phyloP scores from a whole-genome alignment of 2,329 filamentous ascomycete species.

The Hypoxylon sp. region DNA sequence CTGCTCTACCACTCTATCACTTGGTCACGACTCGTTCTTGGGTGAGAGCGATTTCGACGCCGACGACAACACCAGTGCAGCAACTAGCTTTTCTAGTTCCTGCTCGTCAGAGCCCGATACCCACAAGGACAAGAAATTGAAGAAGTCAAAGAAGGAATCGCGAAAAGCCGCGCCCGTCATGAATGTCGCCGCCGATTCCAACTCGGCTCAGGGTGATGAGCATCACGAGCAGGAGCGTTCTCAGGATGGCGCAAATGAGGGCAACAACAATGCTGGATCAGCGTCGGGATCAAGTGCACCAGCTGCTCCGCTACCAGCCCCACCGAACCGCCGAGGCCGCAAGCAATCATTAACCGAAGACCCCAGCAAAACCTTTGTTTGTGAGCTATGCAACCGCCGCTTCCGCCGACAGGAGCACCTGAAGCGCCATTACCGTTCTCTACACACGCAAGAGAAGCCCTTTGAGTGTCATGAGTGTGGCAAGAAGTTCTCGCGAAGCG shows the following conservation, averaged over 20 bases:
- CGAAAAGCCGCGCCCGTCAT: slow-evolving; percentile 59
- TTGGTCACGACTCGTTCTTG: slow-evolving; percentile 83
- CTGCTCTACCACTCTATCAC: slow-evolving; percentile 75
- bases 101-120: slow-evolving; percentile 65
- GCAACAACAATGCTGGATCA: slow-evolving; percentile 57
- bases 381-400: slow-evolving; percentile 93
- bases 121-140: slow-evolving; percentile 71
- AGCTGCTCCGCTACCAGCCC: slow-evolving; percentile 64
- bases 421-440: slow-evolving; percentile 97
- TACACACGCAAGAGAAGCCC: slow-evolving; percentile 98
- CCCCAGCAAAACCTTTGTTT: slow-evolving; percentile 98
- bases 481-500: slow-evolving; percentile 98
- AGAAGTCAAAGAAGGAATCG: slow-evolving; percentile 66
- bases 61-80: slow-evolving; percentile 76
- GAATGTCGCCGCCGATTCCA: slow-evolving; percentile 59
- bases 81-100: slow-evolving; percentile 74
- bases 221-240: slow-evolving; percentile 56
- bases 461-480: slow-evolving; percentile 98
- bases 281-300: slow-evolving; percentile 63
- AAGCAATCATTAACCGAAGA: slow-evolving; percentile 99
- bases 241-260: slow-evolving; percentile 57
- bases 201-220: slow-evolving; percentile 54
- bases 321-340: slow-evolving; percentile 90
- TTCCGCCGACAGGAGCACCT: slow-evolving; percentile 99
- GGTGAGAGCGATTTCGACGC: slow-evolving; percentile 80